Evolutionary conservation across 2,329 filamentous ascomycete genomes (phyloP), one percentile per base, ranked within the genome.

Genomic region (Tothia fuscella): DNA sequence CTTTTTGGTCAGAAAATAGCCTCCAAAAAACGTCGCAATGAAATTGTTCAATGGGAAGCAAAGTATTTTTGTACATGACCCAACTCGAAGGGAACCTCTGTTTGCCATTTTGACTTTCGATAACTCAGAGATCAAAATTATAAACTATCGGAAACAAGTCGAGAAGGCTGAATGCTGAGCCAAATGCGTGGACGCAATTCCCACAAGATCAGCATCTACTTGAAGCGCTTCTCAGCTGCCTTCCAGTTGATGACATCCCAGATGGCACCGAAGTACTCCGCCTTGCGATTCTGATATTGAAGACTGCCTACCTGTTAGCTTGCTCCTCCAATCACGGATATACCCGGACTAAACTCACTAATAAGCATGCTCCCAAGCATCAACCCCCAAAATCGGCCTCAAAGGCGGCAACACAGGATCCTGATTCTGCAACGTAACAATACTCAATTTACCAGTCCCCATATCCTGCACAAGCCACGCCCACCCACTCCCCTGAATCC

Each of bases 191-290:
- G n/a, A n/a, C n/a, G n/a, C n/a, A n/a, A n/a, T n/a, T n/a, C n/a
- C n/a, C n/a, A n/a, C n/a, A n/a, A n/a, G n/a, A n/a, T n/a, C n/a
- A n/a, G 13, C 9, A 7, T 26, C 14, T 26, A 37, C 12, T 21
- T n/a, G 22, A 85, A 86, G 50, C 85, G 76, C 71, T 80, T 77
- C 61, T 83, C 79, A 33, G 86, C 88, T 24, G 82, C 76, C 75
- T 87, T 86, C 88, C 88, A 95, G 78, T 94, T 94, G 63, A 94
- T 70, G 38, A 94, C 87, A 52, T 93, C 84, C 88, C 88, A 94
- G 60, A 94, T 82, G 45, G 85, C 85, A 55, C 75, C 75, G 65
- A 94, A 94, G 72, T 94, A 94, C 69, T 94, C 87, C 44, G 82
- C 87, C 78, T 94, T 94, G 64, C 86, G 80, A 73, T 94, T 94